Evolutionary conservation across 495 filamentous ascomycete species (phyloP).

Genomic region (Oidiodendron maius): DNA sequence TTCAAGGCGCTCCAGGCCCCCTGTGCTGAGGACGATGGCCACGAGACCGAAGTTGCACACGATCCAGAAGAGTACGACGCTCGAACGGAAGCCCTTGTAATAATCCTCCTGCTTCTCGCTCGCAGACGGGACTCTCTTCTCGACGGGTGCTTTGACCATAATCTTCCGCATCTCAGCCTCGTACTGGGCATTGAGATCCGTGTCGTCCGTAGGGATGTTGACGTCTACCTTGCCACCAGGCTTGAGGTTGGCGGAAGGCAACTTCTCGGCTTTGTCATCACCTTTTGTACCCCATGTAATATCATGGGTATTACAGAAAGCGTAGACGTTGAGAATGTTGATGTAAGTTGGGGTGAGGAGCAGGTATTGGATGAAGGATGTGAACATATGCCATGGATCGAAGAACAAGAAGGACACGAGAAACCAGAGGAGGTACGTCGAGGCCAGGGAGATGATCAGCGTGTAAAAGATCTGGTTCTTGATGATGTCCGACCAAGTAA

Average conservation of each 20-base stretch:
- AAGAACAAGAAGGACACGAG: slow-evolving; percentile 90
- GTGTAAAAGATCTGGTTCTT: slow-evolving; percentile 88
- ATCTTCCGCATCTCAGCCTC: slow-evolving; percentile 80
- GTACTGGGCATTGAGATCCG: slow-evolving; percentile 84
- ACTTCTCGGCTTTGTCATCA: slow-evolving; percentile 81
- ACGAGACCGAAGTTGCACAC: slow-evolving; percentile 88
- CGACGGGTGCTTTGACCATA: slow-evolving; percentile 54
- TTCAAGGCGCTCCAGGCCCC: slow-evolving; percentile 65
- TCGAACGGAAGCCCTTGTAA: slow-evolving; percentile 90
- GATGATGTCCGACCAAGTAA: slow-evolving; percentile 67
- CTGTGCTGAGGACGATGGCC: slow-evolving; percentile 81
- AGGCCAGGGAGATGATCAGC: slow-evolving; percentile 82
- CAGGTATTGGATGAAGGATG: slow-evolving; percentile 92
- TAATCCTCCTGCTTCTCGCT: slow-evolving; percentile 92
- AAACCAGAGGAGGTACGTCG: slow-evolving; percentile 93
- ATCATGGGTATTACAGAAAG: slow-evolving; percentile 97
- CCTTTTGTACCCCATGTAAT: slow-evolving; percentile 97
- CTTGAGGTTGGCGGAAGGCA: slow-evolving; percentile 76
- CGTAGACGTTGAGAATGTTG: slow-evolving; percentile 95
- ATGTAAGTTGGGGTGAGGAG: slow-evolving; percentile 92
- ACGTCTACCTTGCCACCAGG: slow-evolving; percentile 91
- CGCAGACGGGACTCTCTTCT: slow-evolving; percentile 54
- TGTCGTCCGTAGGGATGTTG: slow-evolving; percentile 78
- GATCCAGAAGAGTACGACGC: slow-evolving; percentile 93
- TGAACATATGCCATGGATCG: slow-evolving; percentile 99